Percentiles rank a stretch among this genome's conserved stretches.
These are phyloP conservation scores for Carex cristatella DNA, from an alignment of 176 grass and related monocot genomes.

Conservation along the genomic window DNA sequence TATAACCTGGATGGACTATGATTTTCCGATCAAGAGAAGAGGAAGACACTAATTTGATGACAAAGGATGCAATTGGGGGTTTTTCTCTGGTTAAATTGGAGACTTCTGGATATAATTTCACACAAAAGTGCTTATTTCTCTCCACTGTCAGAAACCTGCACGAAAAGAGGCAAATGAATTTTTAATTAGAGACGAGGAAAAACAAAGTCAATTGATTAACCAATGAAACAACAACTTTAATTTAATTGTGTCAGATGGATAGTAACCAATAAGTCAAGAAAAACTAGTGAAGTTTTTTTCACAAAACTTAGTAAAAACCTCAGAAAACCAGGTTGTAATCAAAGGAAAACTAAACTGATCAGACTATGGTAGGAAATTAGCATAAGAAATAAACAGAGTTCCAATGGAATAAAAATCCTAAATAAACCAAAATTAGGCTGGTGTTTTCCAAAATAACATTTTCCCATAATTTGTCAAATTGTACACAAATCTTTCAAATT, in stretches of 20 bases:
- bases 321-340: not conserved
- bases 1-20: constrained; percentile 71
- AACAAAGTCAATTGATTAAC: constrained; percentile 2
- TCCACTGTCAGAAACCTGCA: constrained; percentile 87
- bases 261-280: not conserved
- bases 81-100: constrained; percentile 52
- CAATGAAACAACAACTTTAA: not conserved
- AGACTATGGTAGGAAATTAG: not conserved
- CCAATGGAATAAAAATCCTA: not conserved
- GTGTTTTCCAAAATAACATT: not conserved
- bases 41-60: constrained; percentile 74
- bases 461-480: not conserved
- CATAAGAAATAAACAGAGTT: not conserved
- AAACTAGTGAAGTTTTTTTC: too few relatives aligned
- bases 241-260: not conserved
- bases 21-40: constrained; percentile 57
- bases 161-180: not conserved
- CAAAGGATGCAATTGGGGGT: constrained; percentile 75
- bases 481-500: not conserved
- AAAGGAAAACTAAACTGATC: not conserved
- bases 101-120: constrained; percentile 76
- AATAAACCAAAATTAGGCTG: not conserved
- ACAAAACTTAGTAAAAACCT: too few relatives aligned
- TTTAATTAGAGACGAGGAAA: constrained; percentile 17
- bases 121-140: constrained; percentile 76